phyloP scores from a whole-genome alignment of 345 rosid genomes.

The Gossypium rotundifolium region DNA sequence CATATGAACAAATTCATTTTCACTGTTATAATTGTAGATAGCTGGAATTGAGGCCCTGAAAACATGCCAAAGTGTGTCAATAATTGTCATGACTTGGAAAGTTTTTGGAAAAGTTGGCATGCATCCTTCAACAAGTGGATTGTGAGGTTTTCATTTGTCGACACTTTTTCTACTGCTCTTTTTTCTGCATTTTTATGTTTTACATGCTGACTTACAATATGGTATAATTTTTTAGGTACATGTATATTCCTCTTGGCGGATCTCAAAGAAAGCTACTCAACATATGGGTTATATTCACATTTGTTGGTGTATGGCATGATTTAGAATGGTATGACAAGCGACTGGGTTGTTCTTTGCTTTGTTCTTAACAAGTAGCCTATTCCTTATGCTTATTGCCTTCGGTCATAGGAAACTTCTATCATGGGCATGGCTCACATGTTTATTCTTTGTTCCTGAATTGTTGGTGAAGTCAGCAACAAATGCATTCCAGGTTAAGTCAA shows the following conservation, averaged over 20 bases:
- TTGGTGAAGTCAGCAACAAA: conserved; percentile 65
- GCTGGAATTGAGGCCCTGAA: conserved; percentile 84
- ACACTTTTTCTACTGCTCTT: conserved; percentile 15
- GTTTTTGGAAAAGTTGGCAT: conserved; percentile 98
- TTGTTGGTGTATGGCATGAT: conserved; percentile 97
- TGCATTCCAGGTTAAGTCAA: conserved; percentile 50
- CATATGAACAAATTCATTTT: background rate
- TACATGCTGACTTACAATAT: conserved; percentile 7
- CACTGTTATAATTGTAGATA: conserved; percentile 34
- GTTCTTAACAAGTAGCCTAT: background rate
- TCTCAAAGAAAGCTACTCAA: conserved; percentile 73
- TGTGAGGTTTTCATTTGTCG: conserved; percentile 55
- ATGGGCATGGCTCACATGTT: conserved; percentile 98
- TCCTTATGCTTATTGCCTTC: conserved; percentile 26
- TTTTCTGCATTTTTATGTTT: background rate
- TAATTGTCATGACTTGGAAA: conserved; percentile 82
- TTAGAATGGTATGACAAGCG: conserved; percentile 69
- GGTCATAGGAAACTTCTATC: conserved; percentile 85
- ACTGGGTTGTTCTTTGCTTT: background rate
- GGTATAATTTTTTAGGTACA: conserved; percentile 45
- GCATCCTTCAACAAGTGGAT: conserved; percentile 98
- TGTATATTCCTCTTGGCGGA: conserved; percentile 97
- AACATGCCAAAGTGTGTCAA: conserved; percentile 93
- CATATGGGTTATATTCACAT: conserved; percentile 88
- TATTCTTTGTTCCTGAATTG: conserved; percentile 92